A percentile compares a stretch with the other conserved stretches of the same genome.
These are phyloP conservation scores for Tephrocybe rancida DNA, from an alignment of 768 basidiomycete genomes.

Conservation along the genomic window DNA sequence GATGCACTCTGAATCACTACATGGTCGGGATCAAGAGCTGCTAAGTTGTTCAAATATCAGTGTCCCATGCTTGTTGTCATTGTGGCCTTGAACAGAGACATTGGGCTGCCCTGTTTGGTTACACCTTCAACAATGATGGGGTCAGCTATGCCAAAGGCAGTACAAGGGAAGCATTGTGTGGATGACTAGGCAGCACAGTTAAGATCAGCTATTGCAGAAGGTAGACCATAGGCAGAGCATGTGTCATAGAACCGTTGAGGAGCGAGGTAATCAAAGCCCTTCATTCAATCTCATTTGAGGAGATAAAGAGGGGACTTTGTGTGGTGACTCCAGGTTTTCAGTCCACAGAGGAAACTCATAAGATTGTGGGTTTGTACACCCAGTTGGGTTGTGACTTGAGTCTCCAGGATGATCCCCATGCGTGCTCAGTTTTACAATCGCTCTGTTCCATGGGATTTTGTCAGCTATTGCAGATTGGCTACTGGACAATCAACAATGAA, in stretches of 20 bases:
- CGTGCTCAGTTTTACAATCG: too few relatives aligned
- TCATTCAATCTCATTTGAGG: constrained; percentile 4
- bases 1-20: not conserved
- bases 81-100: constrained; percentile 26
- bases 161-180: constrained; percentile 4
- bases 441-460: too few relatives aligned
- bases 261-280: constrained; percentile 7
- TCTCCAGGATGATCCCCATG: constrained; percentile 8
- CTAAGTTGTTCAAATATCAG: constrained; percentile 15
- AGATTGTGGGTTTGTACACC: constrained; percentile 6
- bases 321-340: constrained; percentile 2
- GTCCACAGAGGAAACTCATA: constrained; percentile 4
- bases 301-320: constrained; percentile 4
- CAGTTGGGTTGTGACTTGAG: constrained; percentile 8
- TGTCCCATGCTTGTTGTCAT: constrained; percentile 23
- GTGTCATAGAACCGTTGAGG: constrained; percentile 7
- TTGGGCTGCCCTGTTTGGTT: constrained; percentile 24
- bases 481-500: too few relatives aligned
- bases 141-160: constrained; percentile 19
- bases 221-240: constrained; percentile 4
- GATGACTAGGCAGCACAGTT: constrained; percentile 4
- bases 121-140: constrained; percentile 21
- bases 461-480: too few relatives aligned
- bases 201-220: not conserved
- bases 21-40: constrained; percentile 5